Evolutionary conservation across 2,329 filamentous ascomycete genomes (phyloP).

Genomic region (Xylariaceae sp.): DNA sequence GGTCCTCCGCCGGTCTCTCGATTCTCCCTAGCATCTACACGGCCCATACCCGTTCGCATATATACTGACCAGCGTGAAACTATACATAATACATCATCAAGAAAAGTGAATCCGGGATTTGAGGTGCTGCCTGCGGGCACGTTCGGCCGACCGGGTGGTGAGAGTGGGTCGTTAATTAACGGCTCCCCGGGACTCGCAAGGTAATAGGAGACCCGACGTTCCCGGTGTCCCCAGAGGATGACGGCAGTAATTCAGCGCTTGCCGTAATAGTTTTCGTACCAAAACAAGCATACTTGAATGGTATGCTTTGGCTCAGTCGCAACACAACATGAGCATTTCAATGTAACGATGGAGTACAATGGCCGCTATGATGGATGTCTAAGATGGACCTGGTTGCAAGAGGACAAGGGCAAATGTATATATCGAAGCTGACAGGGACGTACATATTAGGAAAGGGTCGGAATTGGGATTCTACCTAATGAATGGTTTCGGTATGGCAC

Average conservation of each 20-base stretch:
- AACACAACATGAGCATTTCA: neutral
- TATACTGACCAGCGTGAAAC: slow-evolving; percentile 23
- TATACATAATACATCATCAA: slow-evolving; percentile 19
- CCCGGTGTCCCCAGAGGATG: neutral
- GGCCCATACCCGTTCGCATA: slow-evolving; percentile 27
- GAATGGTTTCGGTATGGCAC: neutral
- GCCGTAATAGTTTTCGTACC: neutral
- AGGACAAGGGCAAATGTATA: slow-evolving; percentile 6
- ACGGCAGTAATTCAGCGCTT: neutral
- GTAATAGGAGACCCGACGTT: neutral
- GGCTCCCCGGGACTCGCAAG: slow-evolving; percentile 5
- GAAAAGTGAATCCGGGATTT: slow-evolving; percentile 31
- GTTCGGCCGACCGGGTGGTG: slow-evolving; percentile 23
- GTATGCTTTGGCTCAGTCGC: too few species aligned
- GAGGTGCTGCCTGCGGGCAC: slow-evolving; percentile 33
- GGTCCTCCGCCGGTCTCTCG: slow-evolving; percentile 7
- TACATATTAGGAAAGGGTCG: slow-evolving; percentile 2
- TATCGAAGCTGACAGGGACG: slow-evolving; percentile 6
- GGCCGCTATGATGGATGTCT: neutral
- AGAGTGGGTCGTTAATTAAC: slow-evolving; percentile 11
- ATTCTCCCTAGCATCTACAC: slow-evolving; percentile 16
- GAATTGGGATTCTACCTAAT: neutral
- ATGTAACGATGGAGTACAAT: neutral
- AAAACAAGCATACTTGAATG: too few species aligned
- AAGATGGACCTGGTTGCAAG: neutral